A percentile compares a stretch with the other conserved stretches of the same genome.
Conservation (phyloP, 2,329 filamentous ascomycete species). For the Aspergillus ustus region DNA sequence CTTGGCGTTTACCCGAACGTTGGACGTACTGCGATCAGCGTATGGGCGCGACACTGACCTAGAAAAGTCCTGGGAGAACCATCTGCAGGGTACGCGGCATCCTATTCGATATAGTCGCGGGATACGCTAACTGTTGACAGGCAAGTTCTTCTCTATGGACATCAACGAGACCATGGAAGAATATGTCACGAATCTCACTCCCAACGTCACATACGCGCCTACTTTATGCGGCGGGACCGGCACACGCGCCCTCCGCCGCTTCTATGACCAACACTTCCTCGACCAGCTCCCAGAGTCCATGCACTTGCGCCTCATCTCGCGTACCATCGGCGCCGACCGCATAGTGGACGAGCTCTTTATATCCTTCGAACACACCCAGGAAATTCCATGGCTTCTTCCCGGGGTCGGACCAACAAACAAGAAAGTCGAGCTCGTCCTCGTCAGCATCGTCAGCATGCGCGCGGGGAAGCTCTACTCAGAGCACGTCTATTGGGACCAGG, state of each 20-base stretch:
- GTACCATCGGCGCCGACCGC: slow-evolving; percentile 62
- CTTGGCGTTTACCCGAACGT: slow-evolving; percentile 71
- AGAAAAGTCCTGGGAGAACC: slow-evolving; percentile 42
- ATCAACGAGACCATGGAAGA: slow-evolving; percentile 36
- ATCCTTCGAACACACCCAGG: slow-evolving; percentile 60
- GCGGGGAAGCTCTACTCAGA: slow-evolving; percentile 61
- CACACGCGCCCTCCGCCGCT: slow-evolving; percentile 48
- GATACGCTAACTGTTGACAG: slow-evolving; percentile 18
- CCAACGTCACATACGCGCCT: slow-evolving; percentile 36
- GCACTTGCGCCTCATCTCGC: slow-evolving; percentile 59
- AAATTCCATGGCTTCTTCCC: slow-evolving; percentile 64
- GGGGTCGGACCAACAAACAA: slow-evolving; percentile 61
- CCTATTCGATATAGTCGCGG: background rate
- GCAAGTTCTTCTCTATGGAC: slow-evolving; percentile 40
- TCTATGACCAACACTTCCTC: slow-evolving; percentile 64
- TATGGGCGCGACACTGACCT: slow-evolving; percentile 54
- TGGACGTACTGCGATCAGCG: slow-evolving; percentile 63
- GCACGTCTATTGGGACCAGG: slow-evolving; percentile 67
- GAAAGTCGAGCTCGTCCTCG: slow-evolving; percentile 61
- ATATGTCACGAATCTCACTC: slow-evolving; percentile 35
- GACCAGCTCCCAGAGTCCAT: slow-evolving; percentile 56
- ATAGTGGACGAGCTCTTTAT: slow-evolving; percentile 66
- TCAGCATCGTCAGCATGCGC: slow-evolving; percentile 61
- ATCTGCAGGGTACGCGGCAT: slow-evolving; percentile 38
- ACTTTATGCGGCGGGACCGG: slow-evolving; percentile 50